A percentile compares a stretch with the other conserved stretches of the same genome.
Conservation (phyloP, 129 eudicot genomes). For the Cynara cardunculus region DNA sequence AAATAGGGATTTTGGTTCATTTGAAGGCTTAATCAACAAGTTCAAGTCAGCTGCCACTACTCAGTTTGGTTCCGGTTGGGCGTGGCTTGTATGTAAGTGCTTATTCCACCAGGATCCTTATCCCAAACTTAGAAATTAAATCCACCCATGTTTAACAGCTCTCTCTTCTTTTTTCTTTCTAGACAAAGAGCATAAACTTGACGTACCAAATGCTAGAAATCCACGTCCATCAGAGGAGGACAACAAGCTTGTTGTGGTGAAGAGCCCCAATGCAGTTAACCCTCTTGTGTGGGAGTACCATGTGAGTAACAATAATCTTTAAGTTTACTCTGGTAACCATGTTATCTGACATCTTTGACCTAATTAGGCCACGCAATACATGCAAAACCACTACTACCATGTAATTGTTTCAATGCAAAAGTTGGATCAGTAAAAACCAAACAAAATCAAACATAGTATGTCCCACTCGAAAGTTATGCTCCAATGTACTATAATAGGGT, state of each 20-base stretch:
- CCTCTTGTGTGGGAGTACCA: constrained; percentile 95
- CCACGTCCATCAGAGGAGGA: constrained; percentile 89
- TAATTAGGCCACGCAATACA: background rate
- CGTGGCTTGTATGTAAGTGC: constrained; percentile 93
- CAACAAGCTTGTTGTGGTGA: constrained; percentile 86
- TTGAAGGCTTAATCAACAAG: constrained; percentile 62
- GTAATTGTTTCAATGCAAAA: background rate
- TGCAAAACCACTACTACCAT: background rate
- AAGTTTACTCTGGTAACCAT: background rate
- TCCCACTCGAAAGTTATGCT: background rate
- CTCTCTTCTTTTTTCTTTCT: background rate
- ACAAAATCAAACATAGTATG: background rate
- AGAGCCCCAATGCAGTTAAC: constrained; percentile 94
- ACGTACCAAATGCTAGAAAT: constrained; percentile 80
- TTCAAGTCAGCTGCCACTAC: constrained; percentile 80
- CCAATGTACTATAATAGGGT: background rate
- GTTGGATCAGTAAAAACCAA: background rate
- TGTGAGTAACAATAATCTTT: constrained; percentile 43
- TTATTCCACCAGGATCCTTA: background rate
- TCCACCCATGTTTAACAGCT: background rate
- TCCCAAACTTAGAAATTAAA: background rate
- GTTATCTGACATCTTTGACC: background rate
- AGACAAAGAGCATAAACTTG: constrained; percentile 89
- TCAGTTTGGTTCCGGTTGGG: constrained; percentile 99
- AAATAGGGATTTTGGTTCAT: constrained; percentile 91